Evolutionary conservation across 2,329 filamentous ascomycete species (phyloP), one percentile per base, ranked within the genome.

Genomic region (Penicillium sp.): DNA sequence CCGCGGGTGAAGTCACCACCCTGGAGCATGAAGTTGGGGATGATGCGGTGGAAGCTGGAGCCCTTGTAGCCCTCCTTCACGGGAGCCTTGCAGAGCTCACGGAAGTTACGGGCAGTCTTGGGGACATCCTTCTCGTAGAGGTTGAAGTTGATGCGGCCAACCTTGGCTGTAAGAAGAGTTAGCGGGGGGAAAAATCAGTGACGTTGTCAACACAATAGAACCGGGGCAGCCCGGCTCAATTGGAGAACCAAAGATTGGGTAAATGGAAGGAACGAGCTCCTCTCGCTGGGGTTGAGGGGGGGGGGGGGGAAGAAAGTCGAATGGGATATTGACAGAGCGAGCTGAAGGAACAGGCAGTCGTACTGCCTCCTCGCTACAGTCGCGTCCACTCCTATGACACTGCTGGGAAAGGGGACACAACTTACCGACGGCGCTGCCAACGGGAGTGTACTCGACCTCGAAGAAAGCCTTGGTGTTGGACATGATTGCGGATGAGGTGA

Each of bases 1-100:
- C 84, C 83, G 68, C 86, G 86, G 74, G 89, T 94, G 79, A 94
- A 94, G 81, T 95, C 89, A 81, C 89, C 89, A 71, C 89, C 90
- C 81, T 95, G 90, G 64, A 95, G 85, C 90, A 95, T 95, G 81
- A 95, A 95, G 49, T 88, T 73, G 62, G 86, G 86, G 74, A 95
- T 95, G 74, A 95, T 85, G 64, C 90, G 88, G 82, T 95, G 89
- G 85, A 95, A 95, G 60, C 80, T 79, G 62, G 88, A 93, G 68
- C 82, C 83, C 71, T 81, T 73, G 80, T 94, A 95, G 63, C 88
- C 88, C 72, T 86, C 84, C 67, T 87, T 88, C 76, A 88, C 82
- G 78, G 87, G 80, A 61, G 79, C 79, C 56, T 84, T 89, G 85
- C 86, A 90, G 66, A 93, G 86, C 70, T 83, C 82, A 61, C 80